Percentiles rank a stretch among this genome's conserved stretches.
Conservation (phyloP, 2,329 filamentous ascomycete genomes). For the Colletotrichum ledebouriae region DNA sequence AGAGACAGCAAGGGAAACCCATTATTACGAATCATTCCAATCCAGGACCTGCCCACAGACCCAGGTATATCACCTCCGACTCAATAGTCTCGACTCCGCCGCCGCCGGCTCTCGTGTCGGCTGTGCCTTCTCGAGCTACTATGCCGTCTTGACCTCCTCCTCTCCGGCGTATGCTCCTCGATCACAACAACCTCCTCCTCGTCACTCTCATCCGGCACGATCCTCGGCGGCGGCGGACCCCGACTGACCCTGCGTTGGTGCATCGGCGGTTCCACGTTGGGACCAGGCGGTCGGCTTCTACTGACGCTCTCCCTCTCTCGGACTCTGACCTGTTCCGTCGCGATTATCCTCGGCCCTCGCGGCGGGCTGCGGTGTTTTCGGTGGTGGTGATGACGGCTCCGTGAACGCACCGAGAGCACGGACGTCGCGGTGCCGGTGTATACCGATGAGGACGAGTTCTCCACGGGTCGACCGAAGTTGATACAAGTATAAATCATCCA, state of each 20-base stretch:
- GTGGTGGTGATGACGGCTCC: constrained; percentile 36
- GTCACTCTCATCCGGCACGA: constrained; percentile 46
- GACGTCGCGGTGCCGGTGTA: constrained; percentile 43
- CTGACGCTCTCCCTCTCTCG: constrained; percentile 42
- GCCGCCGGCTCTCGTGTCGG: constrained; percentile 31
- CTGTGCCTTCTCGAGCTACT: constrained; percentile 42
- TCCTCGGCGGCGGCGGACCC: constrained; percentile 47
- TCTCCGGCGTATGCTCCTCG: constrained; percentile 52
- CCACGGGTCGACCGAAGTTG: constrained; percentile 56
- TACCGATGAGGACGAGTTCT: constrained; percentile 40
- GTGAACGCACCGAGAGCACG: constrained; percentile 44
- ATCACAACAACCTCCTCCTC: constrained; percentile 52
- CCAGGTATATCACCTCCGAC: not conserved
- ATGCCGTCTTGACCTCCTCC: constrained; percentile 42
- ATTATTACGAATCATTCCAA: constrained; percentile 3
- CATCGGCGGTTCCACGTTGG: constrained; percentile 45
- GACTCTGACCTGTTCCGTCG: constrained; percentile 49
- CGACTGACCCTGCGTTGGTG: constrained; percentile 41
- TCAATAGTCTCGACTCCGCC: constrained; percentile 38
- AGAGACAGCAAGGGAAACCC: not conserved
- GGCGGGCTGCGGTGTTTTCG: constrained; percentile 34
- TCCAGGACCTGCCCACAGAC: not conserved
- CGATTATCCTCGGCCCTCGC: constrained; percentile 43
- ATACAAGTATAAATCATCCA: constrained; percentile 65
- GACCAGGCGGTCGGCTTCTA: constrained; percentile 23